phyloP scores from a whole-genome alignment of 768 basidiomycete genomes.

The Tulasnella sp. region DNA sequence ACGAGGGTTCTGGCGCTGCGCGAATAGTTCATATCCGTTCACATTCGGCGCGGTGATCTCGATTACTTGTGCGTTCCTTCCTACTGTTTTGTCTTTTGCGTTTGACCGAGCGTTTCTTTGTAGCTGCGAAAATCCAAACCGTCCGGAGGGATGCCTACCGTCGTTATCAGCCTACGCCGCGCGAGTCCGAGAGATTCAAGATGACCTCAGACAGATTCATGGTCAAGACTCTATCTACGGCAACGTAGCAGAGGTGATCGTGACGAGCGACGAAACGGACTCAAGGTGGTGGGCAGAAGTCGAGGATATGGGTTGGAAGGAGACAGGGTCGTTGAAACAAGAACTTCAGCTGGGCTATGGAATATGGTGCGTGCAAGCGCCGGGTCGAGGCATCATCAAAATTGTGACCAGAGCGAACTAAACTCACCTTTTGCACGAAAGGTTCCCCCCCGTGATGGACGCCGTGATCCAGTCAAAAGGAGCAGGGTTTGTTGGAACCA shows the following conservation, averaged over 20 bases:
- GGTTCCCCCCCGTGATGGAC: slow-evolving; percentile 70
- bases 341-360: not conserved
- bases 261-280: slow-evolving; percentile 30
- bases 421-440: slow-evolving; percentile 35
- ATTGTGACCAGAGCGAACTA: not conserved
- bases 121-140: not conserved
- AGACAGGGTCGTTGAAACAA: not conserved
- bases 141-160: not conserved
- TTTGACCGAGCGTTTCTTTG: not conserved
- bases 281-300: slow-evolving; percentile 21
- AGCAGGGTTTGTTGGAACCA: slow-evolving; percentile 66
- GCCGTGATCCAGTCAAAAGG: slow-evolving; percentile 65
- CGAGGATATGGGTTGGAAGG: slow-evolving; percentile 7
- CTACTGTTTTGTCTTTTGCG: not conserved
- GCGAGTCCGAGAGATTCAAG: slow-evolving; percentile 20
- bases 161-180: not conserved
- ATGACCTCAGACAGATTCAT: not conserved
- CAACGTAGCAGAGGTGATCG: slow-evolving; percentile 8
- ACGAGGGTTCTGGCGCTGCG: not conserved
- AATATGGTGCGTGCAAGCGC: not conserved
- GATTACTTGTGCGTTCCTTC: not conserved
- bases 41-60: not conserved
- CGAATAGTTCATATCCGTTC: slow-evolving; percentile 20
- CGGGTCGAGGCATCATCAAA: not conserved
- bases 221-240: not conserved